Percentiles rank a stretch among this genome's conserved stretches.
Evolutionary conservation across 495 filamentous ascomycete genomes (phyloP).

Genomic region (Cercophora sp.): DNA sequence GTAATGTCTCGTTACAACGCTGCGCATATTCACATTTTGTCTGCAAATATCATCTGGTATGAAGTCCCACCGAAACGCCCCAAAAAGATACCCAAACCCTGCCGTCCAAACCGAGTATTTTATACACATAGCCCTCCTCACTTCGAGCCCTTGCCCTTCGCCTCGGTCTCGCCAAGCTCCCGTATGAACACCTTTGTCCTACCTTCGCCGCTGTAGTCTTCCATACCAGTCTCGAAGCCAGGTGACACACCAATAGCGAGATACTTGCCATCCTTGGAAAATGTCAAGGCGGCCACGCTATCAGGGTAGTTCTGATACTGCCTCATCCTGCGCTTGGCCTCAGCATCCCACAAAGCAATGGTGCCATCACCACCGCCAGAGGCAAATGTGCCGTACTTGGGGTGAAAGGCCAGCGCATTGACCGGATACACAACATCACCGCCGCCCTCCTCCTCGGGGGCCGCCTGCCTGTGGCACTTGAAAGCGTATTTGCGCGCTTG

Average conservation of each 20-base stretch:
- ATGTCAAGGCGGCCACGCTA: constrained; percentile 71
- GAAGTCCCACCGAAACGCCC: no score
- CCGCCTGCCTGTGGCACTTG: constrained; percentile 85
- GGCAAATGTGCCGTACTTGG: constrained; percentile 85
- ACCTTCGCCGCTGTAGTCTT: constrained; percentile 66
- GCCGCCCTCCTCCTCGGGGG: constrained; percentile 46
- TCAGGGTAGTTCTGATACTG: constrained; percentile 82
- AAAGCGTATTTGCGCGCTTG: constrained; percentile 95
- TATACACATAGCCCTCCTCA: constrained; percentile 17
- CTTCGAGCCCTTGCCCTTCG: constrained; percentile 75
- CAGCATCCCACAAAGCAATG: constrained; percentile 93
- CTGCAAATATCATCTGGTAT: no score
- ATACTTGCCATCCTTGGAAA: constrained; percentile 75
- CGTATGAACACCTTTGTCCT: constrained; percentile 72
- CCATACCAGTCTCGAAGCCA: constrained; percentile 88
- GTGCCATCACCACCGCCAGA: constrained; percentile 90
- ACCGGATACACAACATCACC: constrained; percentile 93
- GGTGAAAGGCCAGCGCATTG: constrained; percentile 90
- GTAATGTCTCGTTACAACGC: no score
- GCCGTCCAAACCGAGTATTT: neutral
- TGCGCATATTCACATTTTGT: no score
- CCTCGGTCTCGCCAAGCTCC: constrained; percentile 81
- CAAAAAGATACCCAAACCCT: neutral
- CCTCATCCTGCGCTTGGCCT: constrained; percentile 82
- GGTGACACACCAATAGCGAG: constrained; percentile 82